Conservation (phyloP, 805 yeast species). For the Candida ficus region DNA sequence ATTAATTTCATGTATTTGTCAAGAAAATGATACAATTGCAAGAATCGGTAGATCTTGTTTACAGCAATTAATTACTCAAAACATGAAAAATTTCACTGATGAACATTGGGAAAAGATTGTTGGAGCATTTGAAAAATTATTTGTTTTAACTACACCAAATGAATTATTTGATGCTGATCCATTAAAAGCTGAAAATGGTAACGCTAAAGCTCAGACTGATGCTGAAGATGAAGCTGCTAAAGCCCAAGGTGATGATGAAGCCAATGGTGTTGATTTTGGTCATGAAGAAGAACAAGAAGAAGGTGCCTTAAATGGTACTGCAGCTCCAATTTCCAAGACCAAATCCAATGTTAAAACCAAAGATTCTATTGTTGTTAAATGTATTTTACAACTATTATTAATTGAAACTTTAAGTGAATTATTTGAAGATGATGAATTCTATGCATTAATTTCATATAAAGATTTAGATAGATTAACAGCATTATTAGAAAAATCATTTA, state of each 20-base stretch:
- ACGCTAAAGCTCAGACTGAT: slow-evolving; percentile 4
- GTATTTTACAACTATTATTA: slow-evolving; percentile 84
- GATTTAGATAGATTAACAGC: slow-evolving; percentile 56
- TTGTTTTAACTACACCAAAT: slow-evolving; percentile 77
- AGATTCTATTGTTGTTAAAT: slow-evolving; percentile 81
- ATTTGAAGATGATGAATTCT: slow-evolving; percentile 65
- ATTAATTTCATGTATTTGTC: slow-evolving; percentile 84
- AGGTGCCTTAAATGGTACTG: slow-evolving; percentile 18
- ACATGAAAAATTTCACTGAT: slow-evolving; percentile 54
- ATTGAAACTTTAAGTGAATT: slow-evolving; percentile 82
- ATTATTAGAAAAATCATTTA: slow-evolving; percentile 62
- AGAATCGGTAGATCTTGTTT: slow-evolving; percentile 90
- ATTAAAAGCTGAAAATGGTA: slow-evolving; percentile 27
- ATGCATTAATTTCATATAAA: slow-evolving; percentile 60
- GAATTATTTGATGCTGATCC: slow-evolving; percentile 65
- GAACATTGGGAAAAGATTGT: slow-evolving; percentile 75
- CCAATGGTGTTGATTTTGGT: slow-evolving; percentile 22
- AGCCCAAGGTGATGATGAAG: slow-evolving; percentile 7
- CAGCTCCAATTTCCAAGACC: neutral
- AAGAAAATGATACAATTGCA: slow-evolving; percentile 94
- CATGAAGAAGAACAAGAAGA: slow-evolving; percentile 3
- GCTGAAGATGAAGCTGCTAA: slow-evolving; percentile 7
- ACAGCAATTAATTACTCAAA: slow-evolving; percentile 72
- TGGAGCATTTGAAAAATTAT: slow-evolving; percentile 59
- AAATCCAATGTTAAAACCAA: slow-evolving; percentile 42